A percentile compares a stretch with the other conserved stretches of the same genome.
phyloP scores from a whole-genome alignment of 225 moss, liverwort and hornwort species.

The Bryum argenteum region DNA sequence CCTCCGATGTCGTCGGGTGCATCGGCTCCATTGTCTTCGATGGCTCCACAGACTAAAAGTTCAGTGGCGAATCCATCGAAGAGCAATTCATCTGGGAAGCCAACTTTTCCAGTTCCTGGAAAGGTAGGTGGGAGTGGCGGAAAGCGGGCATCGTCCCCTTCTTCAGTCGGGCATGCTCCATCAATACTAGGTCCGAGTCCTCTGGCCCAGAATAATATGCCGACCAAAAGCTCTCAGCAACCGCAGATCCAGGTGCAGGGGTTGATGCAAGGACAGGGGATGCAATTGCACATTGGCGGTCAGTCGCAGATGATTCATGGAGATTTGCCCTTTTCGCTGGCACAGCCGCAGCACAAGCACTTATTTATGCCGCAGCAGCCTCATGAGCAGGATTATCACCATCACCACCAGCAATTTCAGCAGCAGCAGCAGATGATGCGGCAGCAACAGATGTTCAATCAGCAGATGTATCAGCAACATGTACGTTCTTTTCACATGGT shows the following conservation, averaged over 20 bases:
- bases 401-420: slow-evolving; percentile 36
- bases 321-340: not conserved
- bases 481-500: slow-evolving; percentile 24
- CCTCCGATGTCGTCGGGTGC: slow-evolving; percentile 35
- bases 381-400: not conserved
- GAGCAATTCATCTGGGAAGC: slow-evolving; percentile 51
- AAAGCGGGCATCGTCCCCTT: slow-evolving; percentile 60
- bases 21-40: slow-evolving; percentile 41
- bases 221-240: slow-evolving; percentile 29
- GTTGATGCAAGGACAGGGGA: too few relatives aligned
- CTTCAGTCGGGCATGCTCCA: slow-evolving; percentile 46
- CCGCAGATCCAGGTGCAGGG: slow-evolving; percentile 43
- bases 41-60: slow-evolving; percentile 52
- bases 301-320: not conserved
- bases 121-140: slow-evolving; percentile 44
- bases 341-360: not conserved
- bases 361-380: not conserved
- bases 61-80: slow-evolving; percentile 39
- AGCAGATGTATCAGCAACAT: slow-evolving; percentile 58
- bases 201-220: slow-evolving; percentile 44
- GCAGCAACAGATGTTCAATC: slow-evolving; percentile 40
- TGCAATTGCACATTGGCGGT: slow-evolving; percentile 12
- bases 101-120: slow-evolving; percentile 42
- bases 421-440: slow-evolving; percentile 40
- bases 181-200: slow-evolving; percentile 74